A percentile compares a stretch with the other conserved stretches of the same genome.
Evolutionary conservation across 2,329 filamentous ascomycete genomes (phyloP).

Genomic region (Penicillium sp.): DNA sequence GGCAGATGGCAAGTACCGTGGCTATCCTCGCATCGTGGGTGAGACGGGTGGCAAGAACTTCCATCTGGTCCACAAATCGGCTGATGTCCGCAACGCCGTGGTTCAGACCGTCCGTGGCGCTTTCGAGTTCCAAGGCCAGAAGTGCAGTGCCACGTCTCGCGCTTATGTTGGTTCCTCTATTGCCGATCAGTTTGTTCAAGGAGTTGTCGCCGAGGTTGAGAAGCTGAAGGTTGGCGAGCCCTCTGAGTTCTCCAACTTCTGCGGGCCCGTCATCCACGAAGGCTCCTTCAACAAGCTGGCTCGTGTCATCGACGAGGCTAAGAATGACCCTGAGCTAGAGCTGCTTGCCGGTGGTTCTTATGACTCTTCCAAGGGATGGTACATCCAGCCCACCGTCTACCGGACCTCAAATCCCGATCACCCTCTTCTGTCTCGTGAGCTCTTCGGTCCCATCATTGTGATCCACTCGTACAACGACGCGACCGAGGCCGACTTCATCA

Average conservation of each 20-base stretch:
- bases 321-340: constrained; percentile 66
- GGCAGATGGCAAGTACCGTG: constrained; percentile 72
- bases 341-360: constrained; percentile 71
- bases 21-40: constrained; percentile 83
- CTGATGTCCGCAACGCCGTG: constrained; percentile 72
- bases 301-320: constrained; percentile 72
- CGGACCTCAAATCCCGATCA: constrained; percentile 67
- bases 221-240: constrained; percentile 67
- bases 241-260: constrained; percentile 68
- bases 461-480: constrained; percentile 73
- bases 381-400: constrained; percentile 79
- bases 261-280: constrained; percentile 81
- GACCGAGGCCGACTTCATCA: constrained; percentile 52
- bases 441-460: constrained; percentile 74
- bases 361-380: constrained; percentile 74
- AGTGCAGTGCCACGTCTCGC: constrained; percentile 80
- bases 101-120: constrained; percentile 79
- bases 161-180: constrained; percentile 71
- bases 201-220: constrained; percentile 62
- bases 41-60: constrained; percentile 95
- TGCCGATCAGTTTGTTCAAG: constrained; percentile 65
- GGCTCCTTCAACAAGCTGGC: constrained; percentile 75
- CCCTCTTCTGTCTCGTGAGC: constrained; percentile 68
- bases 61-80: constrained; percentile 72
- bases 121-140: constrained; percentile 88